Percentiles rank a stretch among this genome's conserved stretches.
Conservation (phyloP, 805 yeast genomes). For the Soucietia sequanensis region DNA sequence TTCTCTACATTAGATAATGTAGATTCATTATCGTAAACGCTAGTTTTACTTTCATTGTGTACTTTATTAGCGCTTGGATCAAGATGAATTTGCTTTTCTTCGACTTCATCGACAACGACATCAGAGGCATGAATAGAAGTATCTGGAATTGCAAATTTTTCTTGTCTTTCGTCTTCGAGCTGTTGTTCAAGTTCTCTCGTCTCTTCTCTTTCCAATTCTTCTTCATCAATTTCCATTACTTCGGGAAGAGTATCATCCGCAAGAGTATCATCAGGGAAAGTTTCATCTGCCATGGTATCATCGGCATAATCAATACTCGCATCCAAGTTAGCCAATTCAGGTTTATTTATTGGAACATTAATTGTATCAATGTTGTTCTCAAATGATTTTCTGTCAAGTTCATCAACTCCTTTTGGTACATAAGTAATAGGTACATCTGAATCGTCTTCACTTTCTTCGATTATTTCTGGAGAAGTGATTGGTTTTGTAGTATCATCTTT, state of each 20-base stretch:
- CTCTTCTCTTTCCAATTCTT: no score
- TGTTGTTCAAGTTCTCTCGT: not conserved
- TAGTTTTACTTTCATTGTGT: not conserved
- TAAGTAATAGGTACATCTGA: constrained; percentile 20
- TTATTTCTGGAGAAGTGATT: not conserved
- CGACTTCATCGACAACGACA: constrained; percentile 25
- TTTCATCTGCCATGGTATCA: constrained; percentile 12
- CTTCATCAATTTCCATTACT: constrained; percentile 21
- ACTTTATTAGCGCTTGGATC: constrained; percentile 1
- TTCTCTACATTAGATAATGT: constrained; percentile 1
- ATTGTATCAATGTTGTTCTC: not conserved
- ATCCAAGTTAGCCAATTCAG: constrained; percentile 5
- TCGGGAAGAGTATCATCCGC: constrained; percentile 21
- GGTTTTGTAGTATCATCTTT: not conserved
- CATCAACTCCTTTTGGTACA: constrained; percentile 21
- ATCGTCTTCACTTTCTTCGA: constrained; percentile 12
- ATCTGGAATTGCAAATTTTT: constrained; percentile 8
- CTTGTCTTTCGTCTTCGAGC: constrained; percentile 2
- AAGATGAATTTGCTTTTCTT: constrained; percentile 10
- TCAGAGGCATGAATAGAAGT: constrained; percentile 20
- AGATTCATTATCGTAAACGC: not conserved
- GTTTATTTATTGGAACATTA: constrained; percentile 2
- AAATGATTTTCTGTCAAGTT: constrained; percentile 15
- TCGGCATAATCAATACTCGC: constrained; percentile 9
- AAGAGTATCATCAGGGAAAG: constrained; percentile 14